Evolutionary conservation across 257 asterid genomes (phyloP), one percentile per base, ranked within the genome.

Genomic region (Striga asiatica): DNA sequence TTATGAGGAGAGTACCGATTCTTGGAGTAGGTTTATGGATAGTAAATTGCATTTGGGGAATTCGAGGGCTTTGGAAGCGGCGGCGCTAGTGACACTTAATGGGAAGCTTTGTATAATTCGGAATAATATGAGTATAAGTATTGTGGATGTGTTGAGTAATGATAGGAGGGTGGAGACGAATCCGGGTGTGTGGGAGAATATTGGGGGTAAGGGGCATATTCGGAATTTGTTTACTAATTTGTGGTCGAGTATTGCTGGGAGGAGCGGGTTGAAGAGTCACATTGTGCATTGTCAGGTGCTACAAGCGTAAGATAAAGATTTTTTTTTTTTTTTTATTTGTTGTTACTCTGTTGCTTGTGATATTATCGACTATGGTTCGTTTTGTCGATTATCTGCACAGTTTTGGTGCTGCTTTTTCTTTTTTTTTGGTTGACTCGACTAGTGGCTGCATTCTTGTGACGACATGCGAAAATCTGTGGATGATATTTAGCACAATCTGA

Each of bases 241-340:
- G 11, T 79, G 83, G 87, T 79, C 83, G 17, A 79, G 81, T 19
- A 76, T 79, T 31, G 87, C 87, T 14, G 87, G 87, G 20, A 70
- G 87, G 54, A 71, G 77, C 31, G 87, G 87, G 22, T 51, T 79
- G 73, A 79, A 79, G 87, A 76, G 81, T 23, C 87, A 76, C 65
- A 79, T 76, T 19, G 83, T 79, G 66, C 87, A 79, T 49, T 79
- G 83, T 29, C 87, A 79, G 53, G 87, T 79, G 62, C 81, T 79
- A 54, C 87, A 73, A 69, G 86, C 80, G 12, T 79, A 71, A 77
- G 22, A 39, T 7, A 2, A 24, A 17, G 23, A 8, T 46, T 46
- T 46, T 46, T 20, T 10, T 3, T 46, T 20, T 5, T 18, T 3
- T 11, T 20, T 2, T 4, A 41, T 41, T 41, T 41, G 6, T n/a